Conservation (phyloP, 345 rosid genomes). For the Syzygium aromaticum region DNA sequence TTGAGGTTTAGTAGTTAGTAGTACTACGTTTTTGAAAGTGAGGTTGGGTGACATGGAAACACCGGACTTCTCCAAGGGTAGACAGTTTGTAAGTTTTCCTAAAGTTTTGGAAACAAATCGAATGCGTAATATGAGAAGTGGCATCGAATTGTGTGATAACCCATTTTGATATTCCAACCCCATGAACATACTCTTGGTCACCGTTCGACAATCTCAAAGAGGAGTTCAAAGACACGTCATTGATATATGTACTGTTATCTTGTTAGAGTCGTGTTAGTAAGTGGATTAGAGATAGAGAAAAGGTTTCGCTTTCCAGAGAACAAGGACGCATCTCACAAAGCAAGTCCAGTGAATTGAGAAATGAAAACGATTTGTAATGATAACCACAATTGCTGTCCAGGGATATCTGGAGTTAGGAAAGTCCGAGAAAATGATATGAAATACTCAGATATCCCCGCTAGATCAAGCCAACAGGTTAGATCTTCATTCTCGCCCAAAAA, state of each 20-base stretch:
- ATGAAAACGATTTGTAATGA: not conserved
- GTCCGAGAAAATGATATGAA: too few relatives aligned
- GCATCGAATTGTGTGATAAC: not conserved
- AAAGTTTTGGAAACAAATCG: not conserved
- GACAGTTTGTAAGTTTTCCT: not conserved
- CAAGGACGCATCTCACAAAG: not conserved
- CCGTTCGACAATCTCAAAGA: not conserved
- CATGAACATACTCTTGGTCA: not conserved
- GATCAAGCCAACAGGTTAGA: too few relatives aligned
- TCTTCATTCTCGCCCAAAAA: too few relatives aligned
- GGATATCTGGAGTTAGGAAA: too few relatives aligned
- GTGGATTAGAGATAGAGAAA: not conserved
- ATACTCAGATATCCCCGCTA: too few relatives aligned
- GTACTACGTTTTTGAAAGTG: not conserved
- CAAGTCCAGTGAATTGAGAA: not conserved
- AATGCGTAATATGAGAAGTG: not conserved
- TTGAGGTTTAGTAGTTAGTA: not conserved
- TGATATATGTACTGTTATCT: not conserved
- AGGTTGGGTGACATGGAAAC: not conserved
- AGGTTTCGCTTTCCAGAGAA: not conserved
- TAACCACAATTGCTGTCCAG: too few relatives aligned
- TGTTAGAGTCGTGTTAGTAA: not conserved
- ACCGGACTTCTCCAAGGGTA: not conserved
- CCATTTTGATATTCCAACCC: not conserved
- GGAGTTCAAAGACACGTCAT: not conserved